Base-by-base conservation (phyloP, 2,329 filamentous ascomycete species). In the Fusarium ramigenum region DNA sequence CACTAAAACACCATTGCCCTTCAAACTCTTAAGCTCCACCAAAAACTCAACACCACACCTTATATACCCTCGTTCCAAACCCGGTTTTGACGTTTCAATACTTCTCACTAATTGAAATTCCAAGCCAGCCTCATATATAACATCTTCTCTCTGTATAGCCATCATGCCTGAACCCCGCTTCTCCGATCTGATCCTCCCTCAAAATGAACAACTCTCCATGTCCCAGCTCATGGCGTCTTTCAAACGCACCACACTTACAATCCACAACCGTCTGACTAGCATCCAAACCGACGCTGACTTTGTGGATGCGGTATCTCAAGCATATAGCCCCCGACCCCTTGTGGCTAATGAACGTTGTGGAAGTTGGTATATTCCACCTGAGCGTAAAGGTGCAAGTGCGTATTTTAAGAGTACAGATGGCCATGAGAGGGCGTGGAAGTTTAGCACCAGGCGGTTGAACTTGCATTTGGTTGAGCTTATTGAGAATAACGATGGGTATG, bases 361-460 rank as follows among this genome's bases (percentile, higher is more conserved):
- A 2, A 96, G 93, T 82, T 99, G 96, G 96, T 98, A 98, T 81
- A 93, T 98, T 32, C 83, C 86, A 39, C 92, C 92, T 0, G 81
- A 81, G 12, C 78, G 78, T 32, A 96, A 96, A 82, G 83, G 80
- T 3, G 93, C 89, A 37, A 95, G 93, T 73, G 93, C 93, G 37
- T 99, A 98, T 83, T 99, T 98, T 84, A 99, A 99, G 86, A 97
- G 94, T 83, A 99, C 96, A 4, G 96, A 99, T 83, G 96, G 96
- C 2, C 96, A 99, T 81, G 91, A 91, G 59, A 92, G 93, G 14
- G 91, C 97, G 78, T 99, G 96, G 96, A 89, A 91, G 69, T 97
- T 98, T 79, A 97, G 93, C 82, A 88, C 92, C 28, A 86, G 96
- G 71, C 87, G 96, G 73, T 83, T 98, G 78, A 99, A 99, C 80